phyloP scores from a whole-genome alignment of 192 early-diverging fungal genomes.

The Chytriomyces hyalinus region DNA sequence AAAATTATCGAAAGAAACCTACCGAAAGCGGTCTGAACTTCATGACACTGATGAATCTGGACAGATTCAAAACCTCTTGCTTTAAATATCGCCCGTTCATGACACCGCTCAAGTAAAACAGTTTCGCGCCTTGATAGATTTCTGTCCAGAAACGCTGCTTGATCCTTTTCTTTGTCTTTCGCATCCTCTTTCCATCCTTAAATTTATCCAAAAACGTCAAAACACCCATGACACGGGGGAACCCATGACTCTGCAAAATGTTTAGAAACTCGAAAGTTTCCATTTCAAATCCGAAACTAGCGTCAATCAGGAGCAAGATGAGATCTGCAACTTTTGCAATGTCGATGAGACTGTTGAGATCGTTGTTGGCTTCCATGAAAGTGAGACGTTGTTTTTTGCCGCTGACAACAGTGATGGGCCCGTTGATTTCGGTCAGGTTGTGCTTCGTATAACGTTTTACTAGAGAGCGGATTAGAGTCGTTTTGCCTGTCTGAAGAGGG shows the following conservation, averaged over 20 bases:
- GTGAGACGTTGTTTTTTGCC: slow-evolving; percentile 94
- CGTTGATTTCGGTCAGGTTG: slow-evolving; percentile 86
- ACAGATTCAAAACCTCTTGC: slow-evolving; percentile 91
- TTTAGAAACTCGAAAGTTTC: slow-evolving; percentile 99
- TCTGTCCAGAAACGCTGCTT: slow-evolving; percentile 99
- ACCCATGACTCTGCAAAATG: slow-evolving; percentile 94
- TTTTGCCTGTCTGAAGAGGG: slow-evolving; percentile 79
- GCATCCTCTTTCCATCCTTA: slow-evolving; percentile 89
- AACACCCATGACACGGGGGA: slow-evolving; percentile 98
- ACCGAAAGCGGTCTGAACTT: slow-evolving; percentile 91
- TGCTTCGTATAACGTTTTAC: slow-evolving; percentile 96
- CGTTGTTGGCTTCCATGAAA: slow-evolving; percentile 96
- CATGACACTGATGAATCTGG: slow-evolving; percentile 97
- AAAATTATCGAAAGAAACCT: slow-evolving; percentile 3
- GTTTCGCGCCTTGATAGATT: slow-evolving; percentile 98
- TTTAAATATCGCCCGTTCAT: slow-evolving; percentile 94
- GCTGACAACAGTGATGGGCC: slow-evolving; percentile 96
- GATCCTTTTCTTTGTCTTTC: slow-evolving; percentile 87
- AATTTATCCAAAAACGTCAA: slow-evolving; percentile 96
- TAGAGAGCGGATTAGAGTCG: slow-evolving; percentile 95
- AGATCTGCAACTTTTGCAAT: slow-evolving; percentile 96
- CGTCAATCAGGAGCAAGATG: slow-evolving; percentile 93
- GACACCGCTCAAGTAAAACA: slow-evolving; percentile 96
- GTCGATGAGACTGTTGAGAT: slow-evolving; percentile 97
- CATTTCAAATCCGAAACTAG: slow-evolving; percentile 99